phyloP scores from a whole-genome alignment of 352 stramenopile genomes.

The Phytophthora idaei region DNA sequence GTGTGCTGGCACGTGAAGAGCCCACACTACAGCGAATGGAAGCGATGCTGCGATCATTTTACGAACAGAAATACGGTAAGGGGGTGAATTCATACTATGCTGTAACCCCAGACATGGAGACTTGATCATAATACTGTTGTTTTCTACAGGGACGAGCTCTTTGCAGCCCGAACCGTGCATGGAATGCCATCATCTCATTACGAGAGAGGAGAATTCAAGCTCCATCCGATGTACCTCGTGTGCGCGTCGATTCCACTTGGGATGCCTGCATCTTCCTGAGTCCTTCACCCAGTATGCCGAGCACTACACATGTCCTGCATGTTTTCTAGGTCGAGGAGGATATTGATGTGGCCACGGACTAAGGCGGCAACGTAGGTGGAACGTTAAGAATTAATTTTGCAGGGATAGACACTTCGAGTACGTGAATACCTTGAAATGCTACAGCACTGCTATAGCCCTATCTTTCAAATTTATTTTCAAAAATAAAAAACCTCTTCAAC shows the following conservation, averaged over 20 bases:
- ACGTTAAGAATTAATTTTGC: too few relatives aligned
- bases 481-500: constrained; percentile 1
- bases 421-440: not conserved
- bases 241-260: constrained; percentile 53
- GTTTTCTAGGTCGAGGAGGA: constrained; percentile 55
- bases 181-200: constrained; percentile 47
- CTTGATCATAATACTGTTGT: too few relatives aligned
- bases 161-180: constrained; percentile 37
- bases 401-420: not conserved
- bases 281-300: constrained; percentile 65
- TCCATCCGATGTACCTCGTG: constrained; percentile 63
- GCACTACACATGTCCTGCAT: constrained; percentile 67
- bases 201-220: constrained; percentile 29
- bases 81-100: not conserved
- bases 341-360: constrained; percentile 18
- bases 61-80: constrained; percentile 40
- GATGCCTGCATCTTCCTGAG: constrained; percentile 55
- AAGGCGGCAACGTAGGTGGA: not conserved
- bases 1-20: constrained; percentile 39
- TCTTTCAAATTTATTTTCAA: too few relatives aligned
- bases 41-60: constrained; percentile 40
- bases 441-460: not conserved
- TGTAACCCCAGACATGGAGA: not conserved
- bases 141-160: constrained; percentile 12
- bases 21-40: constrained; percentile 44